Conservation (phyloP, 148 eudicot species). For the Amaranthus cruentus region DNA sequence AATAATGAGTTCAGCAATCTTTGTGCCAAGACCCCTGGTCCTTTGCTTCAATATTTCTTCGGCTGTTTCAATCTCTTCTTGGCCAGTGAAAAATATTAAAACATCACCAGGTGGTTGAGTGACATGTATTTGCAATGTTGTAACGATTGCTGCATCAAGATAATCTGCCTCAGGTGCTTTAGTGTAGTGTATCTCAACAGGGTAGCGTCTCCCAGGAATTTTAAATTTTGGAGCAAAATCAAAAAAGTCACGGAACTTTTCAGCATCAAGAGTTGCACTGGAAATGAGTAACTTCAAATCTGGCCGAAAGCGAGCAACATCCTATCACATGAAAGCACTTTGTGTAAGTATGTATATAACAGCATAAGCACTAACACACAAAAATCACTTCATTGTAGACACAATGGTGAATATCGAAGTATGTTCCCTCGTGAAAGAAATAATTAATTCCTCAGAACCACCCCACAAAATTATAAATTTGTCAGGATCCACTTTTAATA, state of each 20-base stretch:
- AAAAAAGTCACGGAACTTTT: conserved; percentile 69
- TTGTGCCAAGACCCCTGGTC: conserved; percentile 57
- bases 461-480: too few species aligned
- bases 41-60: conserved; percentile 59
- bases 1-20: conserved; percentile 62
- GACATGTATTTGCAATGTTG: conserved; percentile 78
- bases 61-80: conserved; percentile 80
- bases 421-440: neutral
- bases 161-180: conserved; percentile 89
- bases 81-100: conserved; percentile 70
- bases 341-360: neutral
- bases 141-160: conserved; percentile 84
- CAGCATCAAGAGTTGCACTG: conserved; percentile 74
- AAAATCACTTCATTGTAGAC: neutral
- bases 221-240: conserved; percentile 70
- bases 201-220: conserved; percentile 71
- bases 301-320: conserved; percentile 66
- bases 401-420: neutral
- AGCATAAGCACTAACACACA: neutral
- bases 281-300: conserved; percentile 70
- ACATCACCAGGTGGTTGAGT: conserved; percentile 73
- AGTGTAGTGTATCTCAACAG: conserved; percentile 79
- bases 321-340: conserved; percentile 31
- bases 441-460: too few species aligned
- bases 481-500: too few species aligned